Conservation (phyloP, 2,329 filamentous ascomycete species). For the Drechslerella dactyloides region DNA sequence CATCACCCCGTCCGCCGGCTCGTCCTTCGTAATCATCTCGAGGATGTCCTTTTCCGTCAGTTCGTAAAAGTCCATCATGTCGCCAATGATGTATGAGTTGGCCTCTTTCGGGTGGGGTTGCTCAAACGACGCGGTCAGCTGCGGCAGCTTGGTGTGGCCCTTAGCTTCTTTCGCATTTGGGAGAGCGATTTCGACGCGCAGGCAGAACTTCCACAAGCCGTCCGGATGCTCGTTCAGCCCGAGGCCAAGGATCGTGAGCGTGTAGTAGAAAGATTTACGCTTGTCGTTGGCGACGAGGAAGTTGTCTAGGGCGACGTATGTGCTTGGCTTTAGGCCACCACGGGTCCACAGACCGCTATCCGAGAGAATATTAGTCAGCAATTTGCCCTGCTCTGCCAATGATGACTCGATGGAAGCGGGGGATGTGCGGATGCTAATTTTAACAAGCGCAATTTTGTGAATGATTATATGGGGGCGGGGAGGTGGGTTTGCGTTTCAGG, state of each 20-base stretch:
- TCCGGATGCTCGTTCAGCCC: constrained; percentile 32
- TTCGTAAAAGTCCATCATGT: constrained; percentile 47
- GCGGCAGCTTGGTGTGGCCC: constrained; percentile 45
- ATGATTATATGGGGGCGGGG: neutral
- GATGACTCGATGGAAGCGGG: neutral
- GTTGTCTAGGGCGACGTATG: constrained; percentile 16
- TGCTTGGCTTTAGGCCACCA: constrained; percentile 11
- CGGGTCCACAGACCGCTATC: constrained; percentile 42
- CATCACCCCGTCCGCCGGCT: constrained; percentile 32
- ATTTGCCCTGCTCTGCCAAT: too few relatives aligned
- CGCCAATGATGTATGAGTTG: constrained; percentile 27
- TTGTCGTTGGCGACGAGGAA: constrained; percentile 32
- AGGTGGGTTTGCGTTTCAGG: neutral
- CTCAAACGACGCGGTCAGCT: constrained; percentile 27
- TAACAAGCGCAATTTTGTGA: neutral
- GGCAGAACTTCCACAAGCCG: constrained; percentile 32
- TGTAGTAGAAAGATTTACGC: constrained; percentile 25
- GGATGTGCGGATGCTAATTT: too few relatives aligned
- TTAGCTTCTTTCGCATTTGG: constrained; percentile 19
- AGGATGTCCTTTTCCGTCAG: constrained; percentile 39
- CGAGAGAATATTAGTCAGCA: neutral
- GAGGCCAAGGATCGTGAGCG: constrained; percentile 30
- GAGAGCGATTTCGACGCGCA: constrained; percentile 30
- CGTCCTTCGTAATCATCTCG: constrained; percentile 28
- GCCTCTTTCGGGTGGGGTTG: constrained; percentile 32